Evolutionary conservation across 257 asterid species (phyloP).

Genomic region (Solanum tarijense): DNA sequence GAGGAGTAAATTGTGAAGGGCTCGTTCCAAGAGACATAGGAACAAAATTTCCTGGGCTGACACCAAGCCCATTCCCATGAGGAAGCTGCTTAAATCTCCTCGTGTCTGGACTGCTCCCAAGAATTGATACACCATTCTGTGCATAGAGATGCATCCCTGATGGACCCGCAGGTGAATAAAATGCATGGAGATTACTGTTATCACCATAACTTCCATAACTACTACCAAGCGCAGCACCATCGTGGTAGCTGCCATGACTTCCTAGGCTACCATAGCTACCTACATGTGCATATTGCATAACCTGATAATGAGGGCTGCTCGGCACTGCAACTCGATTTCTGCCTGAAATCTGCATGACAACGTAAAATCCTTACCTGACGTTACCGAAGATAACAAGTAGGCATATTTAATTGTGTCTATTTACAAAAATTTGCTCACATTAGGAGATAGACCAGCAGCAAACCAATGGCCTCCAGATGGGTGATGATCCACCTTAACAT

Average conservation of each 20-base stretch:
- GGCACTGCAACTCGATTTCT: constrained; percentile 53
- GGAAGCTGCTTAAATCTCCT: constrained; percentile 68
- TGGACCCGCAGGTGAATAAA: constrained; percentile 85
- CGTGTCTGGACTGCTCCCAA: constrained; percentile 87
- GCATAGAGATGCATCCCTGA: constrained; percentile 71
- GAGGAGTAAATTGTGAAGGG: constrained; percentile 97
- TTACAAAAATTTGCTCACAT: constrained; percentile 44
- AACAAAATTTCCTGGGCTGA: constrained; percentile 78
- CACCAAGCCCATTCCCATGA: constrained; percentile 76
- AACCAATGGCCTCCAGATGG: constrained; percentile 99
- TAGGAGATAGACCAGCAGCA: constrained; percentile 98
- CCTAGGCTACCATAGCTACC: constrained; percentile 97
- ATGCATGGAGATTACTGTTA: constrained; percentile 67
- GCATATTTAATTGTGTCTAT: constrained; percentile 2
- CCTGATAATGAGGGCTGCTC: constrained; percentile 78
- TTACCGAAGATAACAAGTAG: background rate
- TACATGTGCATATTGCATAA: constrained; percentile 60
- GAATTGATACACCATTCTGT: constrained; percentile 56
- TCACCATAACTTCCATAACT: constrained; percentile 97
- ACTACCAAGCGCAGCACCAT: constrained; percentile 67
- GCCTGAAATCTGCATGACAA: constrained; percentile 59
- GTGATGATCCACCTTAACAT: constrained; percentile 83
- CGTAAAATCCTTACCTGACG: background rate
- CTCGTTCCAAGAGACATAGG: constrained; percentile 98
- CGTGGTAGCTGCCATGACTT: constrained; percentile 95